Base-by-base conservation (phyloP, 495 filamentous ascomycete species). In the Cladorrhinum samala region DNA sequence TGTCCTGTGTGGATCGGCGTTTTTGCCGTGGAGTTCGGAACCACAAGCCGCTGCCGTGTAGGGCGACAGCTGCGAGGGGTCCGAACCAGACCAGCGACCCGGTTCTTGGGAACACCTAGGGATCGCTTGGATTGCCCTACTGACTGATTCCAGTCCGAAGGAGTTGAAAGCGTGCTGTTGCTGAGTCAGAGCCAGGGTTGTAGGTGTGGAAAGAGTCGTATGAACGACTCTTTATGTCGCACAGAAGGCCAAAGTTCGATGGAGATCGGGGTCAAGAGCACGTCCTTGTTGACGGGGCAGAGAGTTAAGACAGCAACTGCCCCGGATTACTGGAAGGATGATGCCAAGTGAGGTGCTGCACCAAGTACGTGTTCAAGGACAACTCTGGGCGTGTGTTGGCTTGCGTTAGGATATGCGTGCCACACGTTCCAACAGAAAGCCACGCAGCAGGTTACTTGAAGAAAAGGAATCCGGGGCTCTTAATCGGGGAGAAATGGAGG, bases 71-170 rank as follows among this genome's bases (percentile, higher is more conserved):
- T 60, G 53, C 53, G 59, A 49, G 23, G 50, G 43, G 52, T 39
- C 46, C 25, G 58, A 30, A 42, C 53, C 53, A 46, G 56, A 46
- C 60, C 64, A 60, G 49, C 65, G 54, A 19, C 55, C 54, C 56
- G 60, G 50, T 43, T 61, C 60, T 52, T 55, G 55, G 51, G 57
- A 47, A 53, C 49, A 49, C 56, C 56, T 52, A 43, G 49, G n/a
- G 48, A 59, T 43, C 43, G 60, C 49, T 61, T 62, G 58, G 65
- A 67, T 59, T 58, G 67, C 67, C 67, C 68, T 56, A 25, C 44
- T 65, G 60, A 57, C 47, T 40, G 56, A 46, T 54, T 60, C 45
- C 53, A 54, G 30, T 19, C 21, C 33, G 54, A 30, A 36, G 47
- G 19, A 41, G 16, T 36, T 47, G n/a, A 27, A 30, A 45, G 18